Base-by-base conservation (phyloP, 768 basidiomycete genomes). In the Lentinus brumalis region DNA sequence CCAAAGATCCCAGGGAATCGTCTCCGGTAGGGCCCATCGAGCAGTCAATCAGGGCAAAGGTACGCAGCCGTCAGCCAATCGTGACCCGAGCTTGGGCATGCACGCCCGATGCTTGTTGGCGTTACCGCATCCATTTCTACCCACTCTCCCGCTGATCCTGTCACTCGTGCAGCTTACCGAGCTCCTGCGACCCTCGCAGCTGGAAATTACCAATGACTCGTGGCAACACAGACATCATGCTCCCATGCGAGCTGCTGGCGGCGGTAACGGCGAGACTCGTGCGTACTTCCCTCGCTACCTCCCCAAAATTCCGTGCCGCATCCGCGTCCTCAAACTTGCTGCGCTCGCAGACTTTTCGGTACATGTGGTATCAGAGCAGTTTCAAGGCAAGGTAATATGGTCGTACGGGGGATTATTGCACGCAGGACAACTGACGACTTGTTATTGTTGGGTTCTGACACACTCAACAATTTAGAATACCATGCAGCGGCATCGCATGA, bases 211-310 rank as follows among this genome's bases (percentile, higher is more conserved):
- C 39, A 94, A 94, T 75, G 89, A 94, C 69, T 94, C 92, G 54
- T 87, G 85, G 83, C 81, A 90, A 76, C 92, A 94, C 74, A 83
- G 89, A 69, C 89, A 94, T 77, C 92, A 94, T 76, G 81, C 82
- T 57, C 80, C 92, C 50, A 94, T 94, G 92, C 82, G 83, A 71
- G 86, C 80, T 46, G 79, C 84, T 73, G 83, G 81, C 57, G 86
- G 83, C 64, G 84, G 82, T 46, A 86, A 79, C 69, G 87, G 86
- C 59, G 92, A 94, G 80, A 91, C 93, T 50, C 92, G 92, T 94
- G 80, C 67, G 89, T 83, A 50, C 56, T 40, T 55, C 40, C 38
- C 40, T 41, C 32, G 15, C 45, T 39, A 18, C n/a, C 31, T 31
- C 31, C 26, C 11, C 41, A 21, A 39, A 39, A 12, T 6, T 47